Evolutionary conservation across 495 filamentous ascomycete genomes (phyloP).

Genomic region (Aspergillus heteromorphus): DNA sequence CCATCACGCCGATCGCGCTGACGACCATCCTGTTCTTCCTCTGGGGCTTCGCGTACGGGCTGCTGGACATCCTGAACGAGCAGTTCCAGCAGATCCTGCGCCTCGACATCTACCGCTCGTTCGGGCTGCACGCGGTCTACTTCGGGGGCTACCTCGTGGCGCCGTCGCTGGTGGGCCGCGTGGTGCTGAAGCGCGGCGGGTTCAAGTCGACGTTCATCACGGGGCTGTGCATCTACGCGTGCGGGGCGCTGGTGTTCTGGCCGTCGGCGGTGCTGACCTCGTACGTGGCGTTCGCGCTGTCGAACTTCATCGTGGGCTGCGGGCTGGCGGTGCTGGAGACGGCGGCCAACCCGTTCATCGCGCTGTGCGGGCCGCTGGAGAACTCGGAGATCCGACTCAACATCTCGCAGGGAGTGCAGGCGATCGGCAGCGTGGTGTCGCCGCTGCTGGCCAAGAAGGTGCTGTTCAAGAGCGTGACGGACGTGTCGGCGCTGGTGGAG

Average conservation of each 20-base stretch:
- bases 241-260: constrained; percentile 67
- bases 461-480: constrained; percentile 49
- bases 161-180: constrained; percentile 53
- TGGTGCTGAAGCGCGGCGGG: constrained; percentile 56
- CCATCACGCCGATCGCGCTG: constrained; percentile 51
- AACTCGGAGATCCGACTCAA: constrained; percentile 63
- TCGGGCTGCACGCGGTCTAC: constrained; percentile 61
- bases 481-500: constrained; percentile 53
- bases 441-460: constrained; percentile 57
- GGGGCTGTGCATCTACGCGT: constrained; percentile 59
- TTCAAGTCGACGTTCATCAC: constrained; percentile 64
- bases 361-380: constrained; percentile 60
- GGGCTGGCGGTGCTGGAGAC: constrained; percentile 61
- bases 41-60: constrained; percentile 82
- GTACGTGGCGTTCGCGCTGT: constrained; percentile 58
- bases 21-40: constrained; percentile 78
- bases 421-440: constrained; percentile 56
- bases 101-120: constrained; percentile 42
- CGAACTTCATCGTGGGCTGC: constrained; percentile 62
- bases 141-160: constrained; percentile 57
- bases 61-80: constrained; percentile 69
- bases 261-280: constrained; percentile 64
- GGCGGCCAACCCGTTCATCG: constrained; percentile 62
- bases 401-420: constrained; percentile 64
- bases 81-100: constrained; percentile 48